These are phyloP conservation scores for Gymnopilus dilepis DNA, from an alignment of 768 basidiomycete genomes.

Conservation along the genomic window DNA sequence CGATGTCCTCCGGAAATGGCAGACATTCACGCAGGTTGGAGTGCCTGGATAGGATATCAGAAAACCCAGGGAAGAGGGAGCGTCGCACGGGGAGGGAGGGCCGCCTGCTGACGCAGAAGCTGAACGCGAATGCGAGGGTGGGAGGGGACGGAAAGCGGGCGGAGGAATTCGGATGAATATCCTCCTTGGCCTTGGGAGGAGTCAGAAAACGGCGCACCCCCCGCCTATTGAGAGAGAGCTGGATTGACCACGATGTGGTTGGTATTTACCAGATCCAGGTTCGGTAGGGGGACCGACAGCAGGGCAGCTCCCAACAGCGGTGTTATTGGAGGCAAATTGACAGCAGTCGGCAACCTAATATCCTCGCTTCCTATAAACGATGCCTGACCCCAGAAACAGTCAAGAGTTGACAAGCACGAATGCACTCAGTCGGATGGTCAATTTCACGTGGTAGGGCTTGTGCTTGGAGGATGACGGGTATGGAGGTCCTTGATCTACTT, in stretches of 20 bases:
- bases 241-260: constrained; percentile 24
- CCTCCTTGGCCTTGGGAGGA: neutral
- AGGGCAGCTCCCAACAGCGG: neutral
- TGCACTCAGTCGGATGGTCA: no score
- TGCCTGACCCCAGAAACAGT: no score
- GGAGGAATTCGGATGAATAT: neutral
- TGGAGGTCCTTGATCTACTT: no score
- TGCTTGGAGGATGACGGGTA: no score
- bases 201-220: neutral
- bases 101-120: neutral
- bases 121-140: no score
- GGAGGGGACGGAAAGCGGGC: constrained; percentile 12
- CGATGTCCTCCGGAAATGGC: constrained; percentile 47
- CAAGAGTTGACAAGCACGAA: no score
- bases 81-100: constrained; percentile 14
- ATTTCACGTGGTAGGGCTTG: no score
- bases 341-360: constrained; percentile 34
- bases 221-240: constrained; percentile 9
- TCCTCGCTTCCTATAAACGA: constrained; percentile 80
- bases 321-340: constrained; percentile 9
- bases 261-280: constrained; percentile 4
- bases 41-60: neutral
- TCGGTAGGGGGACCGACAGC: neutral
- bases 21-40: constrained; percentile 17
- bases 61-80: neutral